Base-by-base conservation (phyloP, 2,329 filamentous ascomycete species). In the Nannizziopsis arthrosporioides region DNA sequence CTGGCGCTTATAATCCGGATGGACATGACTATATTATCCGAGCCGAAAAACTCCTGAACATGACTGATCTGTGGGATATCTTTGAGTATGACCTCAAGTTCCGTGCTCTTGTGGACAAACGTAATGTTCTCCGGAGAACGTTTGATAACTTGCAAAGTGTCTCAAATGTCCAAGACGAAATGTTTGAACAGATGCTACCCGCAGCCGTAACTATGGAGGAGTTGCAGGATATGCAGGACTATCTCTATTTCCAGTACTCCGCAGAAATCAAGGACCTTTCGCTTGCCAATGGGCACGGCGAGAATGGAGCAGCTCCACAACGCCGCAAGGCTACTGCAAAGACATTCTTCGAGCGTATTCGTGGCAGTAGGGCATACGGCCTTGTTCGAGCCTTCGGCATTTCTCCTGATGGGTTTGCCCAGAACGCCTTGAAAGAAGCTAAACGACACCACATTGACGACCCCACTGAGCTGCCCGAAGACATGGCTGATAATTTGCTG, bases 31-130 rank as follows among this genome's bases (percentile, higher is more conserved):
- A 81, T 60, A 80, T 81, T 49, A 79, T 90, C 49, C 72, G 71
- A 51, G 88, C 89, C 1, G 85, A 94, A 67, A 93, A 93, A 65
- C 76, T 98, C 1, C 73, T 98, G 35, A 89, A 84, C 51, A 90
- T 95, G 68, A 85, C 87, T 55, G 90, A 98, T 58, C 70, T 98
- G 2, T 98, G 92, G 92, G 84, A 88, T 47, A 87, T 98, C 44
- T 78, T 96, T 37, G 92, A 98, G 58, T 76, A 93, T 46, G 92
- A 98, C 62, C 81, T 96, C 61, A 95, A 94, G 64, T 98, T 93
- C 65, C 82, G 89, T 42, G 92, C 89, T 1, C 78, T 96, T 47
- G 76, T 93, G 40, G 92, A 98, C 60, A 94, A 94, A 72, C 81
- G 90, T 34, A 90, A 90, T 57, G 78, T 85, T 2, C 76, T 98